Base-by-base conservation (phyloP, 768 basidiomycete genomes). In the Agrocybe chaxingu region DNA sequence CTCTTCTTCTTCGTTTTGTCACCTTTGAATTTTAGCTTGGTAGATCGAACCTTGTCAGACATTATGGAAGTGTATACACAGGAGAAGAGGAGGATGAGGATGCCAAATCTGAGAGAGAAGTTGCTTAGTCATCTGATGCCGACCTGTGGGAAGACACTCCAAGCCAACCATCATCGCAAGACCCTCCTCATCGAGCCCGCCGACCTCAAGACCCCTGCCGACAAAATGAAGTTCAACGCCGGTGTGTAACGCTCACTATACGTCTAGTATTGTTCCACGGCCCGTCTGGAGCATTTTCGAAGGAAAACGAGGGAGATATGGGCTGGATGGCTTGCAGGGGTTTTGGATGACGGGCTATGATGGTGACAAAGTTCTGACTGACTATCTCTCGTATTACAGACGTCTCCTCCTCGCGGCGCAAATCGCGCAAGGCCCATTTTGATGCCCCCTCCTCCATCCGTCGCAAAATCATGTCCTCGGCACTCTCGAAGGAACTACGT, bases 401-500 rank as follows among this genome's bases (percentile, higher is more conserved):
- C 67, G 82, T 89, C 66, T 91, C 93, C 57, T 91, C 89, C 59
- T 92, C 92, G 65, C 86, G 94, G 70, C 92, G 97, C 83, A 98
- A 98, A 84, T 84, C 87, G 64, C 92, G 94, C 78, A 98, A 97
- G 84, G 89, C 89, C 60, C 97, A 99, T 82, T 98, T 98, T 74
- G 80, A 80, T 47, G 96, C 96, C 38, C 92, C 96, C 44, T 98
- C 96, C 40, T 93, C 91, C 43, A 77, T 92, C 63, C 91, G 96
- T 70, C 87, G 97, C 70, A 94, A 91, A 76, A 94, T 98, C 63
- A 98, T 99, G 97, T 93, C 91, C 57, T 92, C 96, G 51, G 78
- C 94, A 45, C 84, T 99, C 53, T 87, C 90, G 54, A 98, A 97
- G 79, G 96, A 98, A 64, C 87, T 99, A 62, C 85, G 94, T 58